phyloP scores from a whole-genome alignment of 306 rosid genomes.

The Corylus heterophylla region DNA sequence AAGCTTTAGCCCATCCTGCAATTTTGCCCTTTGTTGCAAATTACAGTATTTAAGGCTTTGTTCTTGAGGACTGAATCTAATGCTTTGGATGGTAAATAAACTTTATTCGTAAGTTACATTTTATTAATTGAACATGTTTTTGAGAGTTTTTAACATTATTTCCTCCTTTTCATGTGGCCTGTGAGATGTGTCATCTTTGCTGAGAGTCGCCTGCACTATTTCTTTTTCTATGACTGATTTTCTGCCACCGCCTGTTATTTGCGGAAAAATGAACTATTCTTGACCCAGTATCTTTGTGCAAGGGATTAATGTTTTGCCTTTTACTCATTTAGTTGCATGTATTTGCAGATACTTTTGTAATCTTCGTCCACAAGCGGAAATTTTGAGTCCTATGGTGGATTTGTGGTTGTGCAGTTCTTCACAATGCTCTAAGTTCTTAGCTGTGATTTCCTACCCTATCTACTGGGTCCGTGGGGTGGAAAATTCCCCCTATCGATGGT shows the following conservation, averaged over 20 bases:
- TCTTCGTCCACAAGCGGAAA: conserved; percentile 21
- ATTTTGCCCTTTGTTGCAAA: not conserved
- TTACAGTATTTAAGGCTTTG: not conserved
- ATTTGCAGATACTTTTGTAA: conserved; percentile 6
- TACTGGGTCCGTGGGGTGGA: conserved; percentile 22
- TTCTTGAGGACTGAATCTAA: not conserved
- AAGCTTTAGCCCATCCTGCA: not conserved
- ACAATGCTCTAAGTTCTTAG: conserved; percentile 17
- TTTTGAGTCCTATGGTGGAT: conserved; percentile 19
- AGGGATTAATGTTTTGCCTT: not conserved
- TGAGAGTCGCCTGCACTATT: not conserved
- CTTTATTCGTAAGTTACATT: not conserved
- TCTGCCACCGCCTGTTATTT: not conserved
- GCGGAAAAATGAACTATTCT: not conserved
- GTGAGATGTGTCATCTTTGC: not conserved
- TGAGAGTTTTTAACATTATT: not conserved
- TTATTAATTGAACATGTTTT: not conserved
- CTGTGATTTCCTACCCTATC: conserved; percentile 24
- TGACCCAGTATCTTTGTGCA: not conserved
- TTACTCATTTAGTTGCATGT: not conserved
- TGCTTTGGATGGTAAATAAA: not conserved
- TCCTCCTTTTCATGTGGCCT: not conserved
- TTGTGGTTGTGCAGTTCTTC: conserved; percentile 41
- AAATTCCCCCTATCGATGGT: conserved; percentile 23
- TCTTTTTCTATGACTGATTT: not conserved